Evolutionary conservation across 495 filamentous ascomycete species (phyloP).

Genomic region (Penicillium crystallinum): DNA sequence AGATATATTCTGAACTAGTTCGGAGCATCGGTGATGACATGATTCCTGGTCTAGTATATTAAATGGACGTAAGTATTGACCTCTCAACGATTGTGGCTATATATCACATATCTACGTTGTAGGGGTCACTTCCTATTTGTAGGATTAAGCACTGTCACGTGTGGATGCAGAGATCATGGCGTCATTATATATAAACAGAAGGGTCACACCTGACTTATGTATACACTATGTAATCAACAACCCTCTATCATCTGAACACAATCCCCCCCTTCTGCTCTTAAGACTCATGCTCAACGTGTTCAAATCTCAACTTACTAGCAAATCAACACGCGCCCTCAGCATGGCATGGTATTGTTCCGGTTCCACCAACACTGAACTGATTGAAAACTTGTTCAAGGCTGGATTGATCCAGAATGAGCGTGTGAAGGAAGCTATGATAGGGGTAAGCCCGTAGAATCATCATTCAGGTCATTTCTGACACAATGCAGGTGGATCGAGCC

Average conservation of each 20-base stretch:
- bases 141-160: not conserved
- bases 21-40: too few species aligned
- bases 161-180: slow-evolving; percentile 17
- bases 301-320: not conserved
- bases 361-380: slow-evolving; percentile 65
- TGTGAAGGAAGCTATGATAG: slow-evolving; percentile 75
- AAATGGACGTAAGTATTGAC: too few species aligned
- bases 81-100: too few species aligned
- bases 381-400: slow-evolving; percentile 71
- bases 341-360: slow-evolving; percentile 96
- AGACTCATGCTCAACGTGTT: not conserved
- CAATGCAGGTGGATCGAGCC: slow-evolving; percentile 73
- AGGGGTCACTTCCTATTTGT: not conserved
- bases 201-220: not conserved
- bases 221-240: not conserved
- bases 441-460: too few species aligned
- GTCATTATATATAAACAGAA: slow-evolving; percentile 11
- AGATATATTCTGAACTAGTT: too few species aligned
- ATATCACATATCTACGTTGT: too few species aligned
- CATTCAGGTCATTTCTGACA: not conserved
- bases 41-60: too few species aligned
- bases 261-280: not conserved
- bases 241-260: not conserved
- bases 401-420: slow-evolving; percentile 63
- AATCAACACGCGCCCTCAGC: slow-evolving; percentile 17